Evolutionary conservation across 208 protist species (phyloP).

Genomic region (Wallacemonas sp.): DNA sequence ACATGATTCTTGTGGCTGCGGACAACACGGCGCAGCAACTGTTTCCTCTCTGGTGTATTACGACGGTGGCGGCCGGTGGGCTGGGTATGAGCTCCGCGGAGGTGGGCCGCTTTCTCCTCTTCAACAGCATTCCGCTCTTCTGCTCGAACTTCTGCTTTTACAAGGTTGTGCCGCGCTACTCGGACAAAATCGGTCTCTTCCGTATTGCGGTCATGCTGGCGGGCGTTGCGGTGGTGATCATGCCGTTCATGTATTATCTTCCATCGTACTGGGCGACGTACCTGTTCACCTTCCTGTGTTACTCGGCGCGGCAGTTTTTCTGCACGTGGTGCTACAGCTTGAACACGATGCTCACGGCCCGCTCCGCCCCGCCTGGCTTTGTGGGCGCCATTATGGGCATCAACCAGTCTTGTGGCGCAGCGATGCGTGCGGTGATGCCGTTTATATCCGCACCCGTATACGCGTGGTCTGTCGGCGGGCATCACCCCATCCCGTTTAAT

Average conservation of each 20-base stretch:
- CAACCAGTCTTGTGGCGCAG: constrained; percentile 54
- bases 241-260: constrained; percentile 23
- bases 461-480: constrained; percentile 50
- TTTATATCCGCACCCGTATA: constrained; percentile 40
- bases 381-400: constrained; percentile 64
- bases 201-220: constrained; percentile 26
- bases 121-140: constrained; percentile 48
- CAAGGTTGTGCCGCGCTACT: constrained; percentile 26
- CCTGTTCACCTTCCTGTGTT: constrained; percentile 31
- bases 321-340: constrained; percentile 60
- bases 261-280: background rate
- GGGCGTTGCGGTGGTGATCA: constrained; percentile 15
- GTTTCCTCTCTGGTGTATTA: constrained; percentile 54
- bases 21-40: constrained; percentile 37
- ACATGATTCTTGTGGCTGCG: constrained; percentile 47
- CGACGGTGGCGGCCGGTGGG: constrained; percentile 26
- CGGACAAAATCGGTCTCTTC: constrained; percentile 46
- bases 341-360: constrained; percentile 59
- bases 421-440: constrained; percentile 42
- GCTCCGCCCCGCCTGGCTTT: constrained; percentile 32
- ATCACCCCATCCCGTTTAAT: constrained; percentile 44
- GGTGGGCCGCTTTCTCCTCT: constrained; percentile 43
- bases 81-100: constrained; percentile 26
- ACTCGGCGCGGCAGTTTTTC: constrained; percentile 36
- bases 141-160: constrained; percentile 41